Base-by-base conservation (phyloP, 2,329 filamentous ascomycete genomes). In the Massarina eburnea region DNA sequence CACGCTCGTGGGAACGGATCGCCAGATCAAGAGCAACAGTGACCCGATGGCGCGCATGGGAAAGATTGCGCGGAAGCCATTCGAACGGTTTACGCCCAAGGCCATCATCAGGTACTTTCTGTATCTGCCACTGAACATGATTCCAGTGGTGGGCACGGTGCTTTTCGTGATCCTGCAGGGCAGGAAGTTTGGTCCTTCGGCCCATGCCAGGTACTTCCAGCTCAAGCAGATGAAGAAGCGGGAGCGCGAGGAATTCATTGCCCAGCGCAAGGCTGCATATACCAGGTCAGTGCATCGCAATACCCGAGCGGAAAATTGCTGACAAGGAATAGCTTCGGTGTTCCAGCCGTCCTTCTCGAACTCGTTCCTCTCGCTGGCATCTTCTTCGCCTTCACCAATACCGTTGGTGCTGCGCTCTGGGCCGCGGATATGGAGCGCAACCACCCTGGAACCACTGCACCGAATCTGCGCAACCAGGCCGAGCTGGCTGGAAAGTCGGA, bases 341-440 rank as follows among this genome's bases (percentile, higher is more conserved):
- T 96, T 46, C 82, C 89, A 2, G 86, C 90, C 4, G 89, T 88
- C 38, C 71, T 94, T 1, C 78, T 96, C 3, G 91, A 96, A 67
- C 86, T 96, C 76, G 73, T 96, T 2, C 92, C 92, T 0, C 74
- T 96, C 50, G 83, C 80, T 6, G 91, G 88, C 5, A 86, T 96
- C 42, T 79, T 92, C 49, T 95, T 96, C 63, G 80, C 87, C 1
- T 96, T 95, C 68, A 96, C 91, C 14, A 96, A 96, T 68, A 87
- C 89, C 1, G 90, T 95, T 47, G 92, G 91, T 7, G 92, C 91
- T 43, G 92, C 92, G 7, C 74, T 97, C n/a, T 96, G 91, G 91
- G 91, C 92, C 32, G 88, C 89, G 15, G 91, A 95, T 68, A 81
- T 95, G 47, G 90, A 95, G 68, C 46, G 65, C 43, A 51, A 50